Evolutionary conservation across 1,284 basidiomycete genomes (phyloP), one percentile per base, ranked within the genome.

Genomic region (Cutaneotrichosporon mucoides): DNA sequence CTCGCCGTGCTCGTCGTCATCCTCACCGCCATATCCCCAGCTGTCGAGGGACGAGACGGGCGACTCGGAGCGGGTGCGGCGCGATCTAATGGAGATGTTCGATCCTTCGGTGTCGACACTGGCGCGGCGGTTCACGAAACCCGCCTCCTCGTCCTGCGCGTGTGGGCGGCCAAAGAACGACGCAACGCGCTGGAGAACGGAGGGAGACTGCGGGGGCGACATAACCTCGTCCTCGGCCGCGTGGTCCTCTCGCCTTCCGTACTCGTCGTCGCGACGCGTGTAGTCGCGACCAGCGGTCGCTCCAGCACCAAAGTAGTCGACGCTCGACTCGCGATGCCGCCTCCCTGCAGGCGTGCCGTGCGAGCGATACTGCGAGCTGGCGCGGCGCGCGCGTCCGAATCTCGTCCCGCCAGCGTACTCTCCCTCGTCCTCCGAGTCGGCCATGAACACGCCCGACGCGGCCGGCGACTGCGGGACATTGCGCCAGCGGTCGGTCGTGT

Each of bases 11-110:
- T 66, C 67, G 43, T 71, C 69, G 43, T 71, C 72, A 24, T 76
- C 73, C 10, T 70, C 70, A 43, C 73, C 68, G 4, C 65, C 66
- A 51, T 76, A 76, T 2, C 75, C 76, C 77, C 77, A 79, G 40
- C 64, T 64, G 53, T 69, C 69, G 52, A 71, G 70, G 6, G 73
- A 73, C 1, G 71, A 61, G 2, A 57, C 58, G 12, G 51, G 53
- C 5, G 69, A 69, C 13, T 53, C 55, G 10, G 69, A 69, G n/a
- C 64, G 53, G 10, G 36, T 37, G 5, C 44, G 33, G 15, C 41
- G 52, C 16, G 64, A 57, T 24, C 63, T 51, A 36, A 62, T 54
- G 10, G 71, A 71, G 38, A 66, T 58, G 4, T 59, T 58, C 3
- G 65, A 54, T 61, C 62, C n/a, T 42, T 50, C 37, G 55, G 59